Base-by-base conservation (phyloP, 2,329 filamentous ascomycete genomes). In the Trichoderma sp. region DNA sequence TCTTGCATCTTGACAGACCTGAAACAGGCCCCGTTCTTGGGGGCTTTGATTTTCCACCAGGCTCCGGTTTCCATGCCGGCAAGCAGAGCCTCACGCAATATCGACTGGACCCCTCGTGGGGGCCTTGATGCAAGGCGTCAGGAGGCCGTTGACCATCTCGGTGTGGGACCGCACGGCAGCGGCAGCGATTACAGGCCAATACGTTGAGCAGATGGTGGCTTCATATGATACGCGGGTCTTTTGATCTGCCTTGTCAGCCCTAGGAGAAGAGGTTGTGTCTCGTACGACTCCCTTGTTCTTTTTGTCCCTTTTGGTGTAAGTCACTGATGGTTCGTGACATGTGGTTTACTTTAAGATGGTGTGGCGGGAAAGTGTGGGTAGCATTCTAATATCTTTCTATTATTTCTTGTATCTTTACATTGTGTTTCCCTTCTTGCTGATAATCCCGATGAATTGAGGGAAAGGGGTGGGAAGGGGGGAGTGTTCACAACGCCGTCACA, bases 171-270 rank as follows among this genome's bases (percentile, higher is more conserved):
- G 64, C 64, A 3, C 17, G 36, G 15, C 8, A 36, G 47, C 20
- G 23, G 11, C 26, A 26, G 2, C 1, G 20, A 26, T 12, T 65
- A 20, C 23, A 8, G 28, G 17, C 50, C 64, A 67, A 67, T 57
- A 1, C 5, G 6, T 11, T 39, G 12, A 20, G 8, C 12, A 20
- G 47, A 57, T 28, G 30, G 32, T 39, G 30, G 6, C 9, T 20
- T 3, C 6, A 15, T n/a, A 23, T 20, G 17, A 53, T 34, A 66
- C 47, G 50, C 43, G n/a, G 11, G 11, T 11, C 34, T 36, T 36
- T 12, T 17, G n/a, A 39, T 68, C 53, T 68, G 65, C 55, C 65
- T 68, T 34, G 65, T 68, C 65, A 68, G 65, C 65, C 55, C 65
- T 68, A 68, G n/a, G n/a, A 9, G 65, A 50, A 3, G n/a, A 23